Evolutionary conservation across 2,329 filamentous ascomycete species (phyloP).

Genomic region (Fusarium secorum): DNA sequence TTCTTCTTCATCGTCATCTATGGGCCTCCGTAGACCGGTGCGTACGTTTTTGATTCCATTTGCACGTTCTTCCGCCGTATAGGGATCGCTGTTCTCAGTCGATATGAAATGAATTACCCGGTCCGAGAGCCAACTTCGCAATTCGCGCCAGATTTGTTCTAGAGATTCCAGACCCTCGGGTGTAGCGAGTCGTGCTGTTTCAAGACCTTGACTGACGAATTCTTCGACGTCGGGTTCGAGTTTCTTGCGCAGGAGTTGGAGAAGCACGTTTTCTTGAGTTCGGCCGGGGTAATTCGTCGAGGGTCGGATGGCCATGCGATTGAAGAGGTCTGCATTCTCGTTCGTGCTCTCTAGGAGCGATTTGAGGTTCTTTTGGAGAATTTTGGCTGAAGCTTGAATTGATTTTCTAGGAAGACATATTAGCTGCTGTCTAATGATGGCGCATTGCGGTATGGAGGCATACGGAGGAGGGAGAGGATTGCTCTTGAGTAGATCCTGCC

Average conservation of each 20-base stretch:
- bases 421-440: neutral
- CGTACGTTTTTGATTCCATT: constrained; percentile 72
- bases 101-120: constrained; percentile 53
- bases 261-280: constrained; percentile 70
- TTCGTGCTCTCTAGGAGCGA: constrained; percentile 71
- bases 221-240: constrained; percentile 80
- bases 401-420: constrained; percentile 62
- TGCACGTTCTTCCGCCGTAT: constrained; percentile 74
- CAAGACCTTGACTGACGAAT: constrained; percentile 71
- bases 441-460: neutral
- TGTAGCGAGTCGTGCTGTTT: constrained; percentile 51
- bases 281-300: constrained; percentile 77
- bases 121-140: constrained; percentile 51
- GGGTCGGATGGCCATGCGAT: constrained; percentile 76
- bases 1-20: constrained; percentile 66
- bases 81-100: constrained; percentile 65
- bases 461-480: constrained; percentile 75
- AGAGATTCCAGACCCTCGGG: constrained; percentile 56
- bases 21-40: constrained; percentile 69
- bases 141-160: constrained; percentile 64
- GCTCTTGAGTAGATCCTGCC: constrained; percentile 65
- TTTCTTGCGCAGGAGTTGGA: constrained; percentile 81
- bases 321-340: constrained; percentile 72
- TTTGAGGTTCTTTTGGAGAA: constrained; percentile 74
- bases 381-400: constrained; percentile 74